Evolutionary conservation across 257 asterid species (phyloP).

Genomic region (Coffea canephora): DNA sequence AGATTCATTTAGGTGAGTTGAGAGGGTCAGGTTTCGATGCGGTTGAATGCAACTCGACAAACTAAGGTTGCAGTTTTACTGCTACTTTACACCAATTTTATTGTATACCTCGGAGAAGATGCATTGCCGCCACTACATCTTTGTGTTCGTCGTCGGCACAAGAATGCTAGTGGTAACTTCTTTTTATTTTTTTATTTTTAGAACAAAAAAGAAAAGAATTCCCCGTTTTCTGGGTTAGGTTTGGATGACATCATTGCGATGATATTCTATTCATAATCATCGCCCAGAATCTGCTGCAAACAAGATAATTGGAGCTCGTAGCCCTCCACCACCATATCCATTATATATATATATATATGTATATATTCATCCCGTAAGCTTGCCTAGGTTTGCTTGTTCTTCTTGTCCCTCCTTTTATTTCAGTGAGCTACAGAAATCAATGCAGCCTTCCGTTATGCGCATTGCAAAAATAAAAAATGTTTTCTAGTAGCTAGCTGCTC

Average conservation of each 20-base stretch:
- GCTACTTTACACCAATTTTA: neutral
- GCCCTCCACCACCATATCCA: neutral
- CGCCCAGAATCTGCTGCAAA: neutral
- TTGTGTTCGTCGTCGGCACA: neutral
- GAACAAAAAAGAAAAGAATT: too few relatives aligned
- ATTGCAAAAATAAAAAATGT: neutral
- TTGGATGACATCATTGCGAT: conserved; percentile 37
- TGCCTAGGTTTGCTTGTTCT: conserved; percentile 33
- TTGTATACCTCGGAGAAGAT: neutral
- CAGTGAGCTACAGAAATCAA: conserved; percentile 4
- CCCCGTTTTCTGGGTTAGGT: neutral
- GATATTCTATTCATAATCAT: neutral
- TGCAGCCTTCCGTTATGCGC: neutral
- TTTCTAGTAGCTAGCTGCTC: neutral
- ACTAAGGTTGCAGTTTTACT: neutral
- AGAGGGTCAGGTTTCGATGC: neutral
- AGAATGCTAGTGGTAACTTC: neutral
- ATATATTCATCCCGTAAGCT: neutral
- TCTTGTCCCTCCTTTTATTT: neutral
- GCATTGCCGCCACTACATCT: neutral
- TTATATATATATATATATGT: too few relatives aligned
- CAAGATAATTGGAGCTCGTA: neutral
- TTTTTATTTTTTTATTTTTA: too few relatives aligned
- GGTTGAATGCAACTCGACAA: neutral
- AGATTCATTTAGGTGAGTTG: too few relatives aligned